Conservation (phyloP, 2,329 filamentous ascomycete species). For the Aspergillus piperis region DNA sequence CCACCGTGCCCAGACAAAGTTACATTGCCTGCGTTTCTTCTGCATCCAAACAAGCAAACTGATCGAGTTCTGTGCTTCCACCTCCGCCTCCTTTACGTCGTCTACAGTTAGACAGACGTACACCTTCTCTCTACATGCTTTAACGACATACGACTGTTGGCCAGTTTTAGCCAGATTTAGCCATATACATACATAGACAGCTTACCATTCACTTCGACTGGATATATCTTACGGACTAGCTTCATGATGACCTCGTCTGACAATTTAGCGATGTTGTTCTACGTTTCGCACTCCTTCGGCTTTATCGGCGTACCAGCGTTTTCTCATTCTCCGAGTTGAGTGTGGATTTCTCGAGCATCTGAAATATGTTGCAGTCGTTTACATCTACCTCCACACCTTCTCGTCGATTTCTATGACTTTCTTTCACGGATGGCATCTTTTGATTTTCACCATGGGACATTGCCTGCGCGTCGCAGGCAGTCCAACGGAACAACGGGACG, state of each 20-base stretch:
- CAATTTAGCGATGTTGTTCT: conserved; percentile 28
- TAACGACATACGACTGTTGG: conserved; percentile 23
- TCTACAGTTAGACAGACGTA: conserved; percentile 5
- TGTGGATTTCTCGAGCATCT: conserved; percentile 19
- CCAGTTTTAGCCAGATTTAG: conserved; percentile 26
- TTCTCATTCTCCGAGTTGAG: conserved; percentile 13
- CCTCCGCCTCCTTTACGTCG: conserved; percentile 16
- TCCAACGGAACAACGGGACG: conserved; percentile 3
- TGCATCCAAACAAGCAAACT: conserved; percentile 10
- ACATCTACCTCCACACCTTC: conserved; percentile 12
- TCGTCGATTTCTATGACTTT: neutral
- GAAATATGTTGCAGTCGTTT: conserved; percentile 21
- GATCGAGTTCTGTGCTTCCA: conserved; percentile 14
- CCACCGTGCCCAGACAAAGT: conserved; percentile 17
- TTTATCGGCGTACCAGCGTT: conserved; percentile 23
- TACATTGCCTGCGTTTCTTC: conserved; percentile 13
- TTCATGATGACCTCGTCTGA: conserved; percentile 19
- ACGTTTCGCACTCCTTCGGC: conserved; percentile 18
- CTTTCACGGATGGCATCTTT: neutral
- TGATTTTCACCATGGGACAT: neutral
- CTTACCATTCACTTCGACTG: conserved; percentile 26
- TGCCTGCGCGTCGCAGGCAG: neutral
- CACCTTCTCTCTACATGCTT: conserved; percentile 8
- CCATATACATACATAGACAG: conserved; percentile 30
- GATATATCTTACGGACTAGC: conserved; percentile 25